Percentiles rank a stretch among this genome's conserved stretches.
Evolutionary conservation across 106 monocot species (phyloP).

Genomic region (Agapanthus africanus): DNA sequence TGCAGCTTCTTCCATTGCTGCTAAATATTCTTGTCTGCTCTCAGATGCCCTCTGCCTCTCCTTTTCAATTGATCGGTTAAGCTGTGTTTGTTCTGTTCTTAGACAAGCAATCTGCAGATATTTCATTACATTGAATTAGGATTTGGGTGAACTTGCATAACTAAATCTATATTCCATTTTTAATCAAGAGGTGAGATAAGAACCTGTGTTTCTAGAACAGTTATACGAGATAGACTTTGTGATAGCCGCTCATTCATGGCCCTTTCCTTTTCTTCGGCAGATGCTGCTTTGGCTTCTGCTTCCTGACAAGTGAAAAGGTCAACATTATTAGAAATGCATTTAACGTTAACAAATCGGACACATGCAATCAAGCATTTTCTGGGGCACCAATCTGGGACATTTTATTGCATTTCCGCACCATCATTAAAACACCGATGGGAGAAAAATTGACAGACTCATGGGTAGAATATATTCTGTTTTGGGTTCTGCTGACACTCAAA

Average conservation of each 20-base stretch:
- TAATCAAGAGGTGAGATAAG: neutral
- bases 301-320: constrained; percentile 42
- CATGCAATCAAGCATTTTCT: neutral
- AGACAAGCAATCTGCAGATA: constrained; percentile 68
- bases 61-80: constrained; percentile 83
- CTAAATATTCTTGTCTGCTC: constrained; percentile 90
- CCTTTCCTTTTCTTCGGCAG: constrained; percentile 80
- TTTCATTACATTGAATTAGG: neutral
- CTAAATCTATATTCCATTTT: neutral
- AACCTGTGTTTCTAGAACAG: constrained; percentile 94
- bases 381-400: neutral
- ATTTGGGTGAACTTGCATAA: neutral
- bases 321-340: neutral
- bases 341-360: neutral
- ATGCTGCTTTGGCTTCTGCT: constrained; percentile 95
- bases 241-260: constrained; percentile 76
- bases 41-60: constrained; percentile 95
- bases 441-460: neutral
- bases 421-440: neutral
- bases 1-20: constrained; percentile 84
- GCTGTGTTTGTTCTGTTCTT: constrained; percentile 90
- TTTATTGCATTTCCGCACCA: neutral
- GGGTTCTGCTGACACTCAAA: neutral
- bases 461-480: neutral
- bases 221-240: constrained; percentile 74